Percentiles rank a stretch among this genome's conserved stretches.
Evolutionary conservation across 768 basidiomycete genomes (phyloP).

Genomic region (Sarcomyxa edulis): DNA sequence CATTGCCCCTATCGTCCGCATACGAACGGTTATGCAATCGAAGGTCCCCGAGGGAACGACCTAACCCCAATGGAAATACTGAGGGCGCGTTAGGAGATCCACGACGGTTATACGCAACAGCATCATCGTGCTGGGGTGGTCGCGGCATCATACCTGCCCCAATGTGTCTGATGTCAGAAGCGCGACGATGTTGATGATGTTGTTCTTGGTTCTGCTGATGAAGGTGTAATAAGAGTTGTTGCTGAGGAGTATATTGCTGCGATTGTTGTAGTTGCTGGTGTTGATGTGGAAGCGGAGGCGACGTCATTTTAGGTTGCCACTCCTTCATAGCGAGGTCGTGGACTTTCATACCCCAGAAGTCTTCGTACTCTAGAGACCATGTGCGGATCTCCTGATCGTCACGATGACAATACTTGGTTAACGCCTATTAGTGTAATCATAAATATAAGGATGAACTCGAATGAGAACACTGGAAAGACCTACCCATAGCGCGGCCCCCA

Average conservation of each 20-base stretch:
- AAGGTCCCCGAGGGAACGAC: conserved; percentile 30
- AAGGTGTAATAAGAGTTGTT: too few species aligned
- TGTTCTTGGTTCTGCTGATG: conserved; percentile 19
- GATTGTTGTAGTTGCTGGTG: too few species aligned
- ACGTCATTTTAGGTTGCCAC: conserved; percentile 19
- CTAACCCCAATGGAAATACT: conserved; percentile 20
- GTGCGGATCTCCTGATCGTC: conserved; percentile 50
- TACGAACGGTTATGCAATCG: conserved; percentile 21
- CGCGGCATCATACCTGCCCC: conserved; percentile 16
- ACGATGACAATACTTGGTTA: conserved; percentile 58
- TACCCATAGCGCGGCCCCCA: conserved; percentile 63
- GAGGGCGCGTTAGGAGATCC: conserved; percentile 23
- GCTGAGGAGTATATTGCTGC: too few species aligned
- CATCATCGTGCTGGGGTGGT: conserved; percentile 24
- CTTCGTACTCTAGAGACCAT: conserved; percentile 62
- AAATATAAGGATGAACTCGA: conserved; percentile 9
- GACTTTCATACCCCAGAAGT: conserved; percentile 59
- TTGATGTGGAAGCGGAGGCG: conserved; percentile 12
- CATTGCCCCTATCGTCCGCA: conserved; percentile 13
- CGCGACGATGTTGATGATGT: conserved; percentile 1
- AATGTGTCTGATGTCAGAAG: conserved; percentile 1
- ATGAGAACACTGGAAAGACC: conserved; percentile 13
- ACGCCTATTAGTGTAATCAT: conserved; percentile 36
- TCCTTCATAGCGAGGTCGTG: conserved; percentile 37
- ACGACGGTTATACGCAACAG: conserved; percentile 15